Percentiles rank a stretch among this genome's conserved stretches.
phyloP scores from a whole-genome alignment of 495 filamentous ascomycete genomes.

The Schizothecium vesticola region DNA sequence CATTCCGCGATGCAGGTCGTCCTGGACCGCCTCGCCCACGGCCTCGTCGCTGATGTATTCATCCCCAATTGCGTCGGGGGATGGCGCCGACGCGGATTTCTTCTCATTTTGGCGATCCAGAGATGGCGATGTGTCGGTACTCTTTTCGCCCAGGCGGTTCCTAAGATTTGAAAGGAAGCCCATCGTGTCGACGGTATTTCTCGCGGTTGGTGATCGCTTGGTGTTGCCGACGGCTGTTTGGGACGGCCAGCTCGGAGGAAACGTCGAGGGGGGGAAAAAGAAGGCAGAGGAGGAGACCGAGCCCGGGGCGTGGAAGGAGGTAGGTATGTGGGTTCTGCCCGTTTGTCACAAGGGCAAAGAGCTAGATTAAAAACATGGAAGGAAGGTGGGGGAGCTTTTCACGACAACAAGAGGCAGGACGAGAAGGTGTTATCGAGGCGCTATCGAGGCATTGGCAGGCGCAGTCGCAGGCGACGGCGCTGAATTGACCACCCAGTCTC shows the following conservation, averaged over 20 bases:
- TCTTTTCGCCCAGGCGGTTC: background rate
- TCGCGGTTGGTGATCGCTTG: background rate
- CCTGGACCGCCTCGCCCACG: constrained; percentile 17
- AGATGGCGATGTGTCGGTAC: constrained; percentile 15
- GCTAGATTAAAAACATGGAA: background rate
- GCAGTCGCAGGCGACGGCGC: background rate
- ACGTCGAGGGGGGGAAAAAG: background rate
- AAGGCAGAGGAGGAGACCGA: background rate
- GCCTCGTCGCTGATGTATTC: constrained; percentile 17
- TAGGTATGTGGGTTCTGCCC: background rate
- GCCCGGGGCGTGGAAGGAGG: too few species aligned
- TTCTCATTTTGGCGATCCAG: constrained; percentile 22
- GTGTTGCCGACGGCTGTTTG: background rate
- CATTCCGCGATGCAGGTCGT: constrained; percentile 35
- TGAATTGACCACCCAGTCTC: too few species aligned
- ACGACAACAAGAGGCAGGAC: background rate
- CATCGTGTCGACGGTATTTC: background rate
- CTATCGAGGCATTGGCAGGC: background rate
- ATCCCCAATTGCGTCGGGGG: constrained; percentile 7
- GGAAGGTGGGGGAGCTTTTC: background rate
- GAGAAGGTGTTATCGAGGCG: background rate
- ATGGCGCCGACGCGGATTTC: constrained; percentile 9
- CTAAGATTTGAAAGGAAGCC: background rate
- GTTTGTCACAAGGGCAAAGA: background rate
- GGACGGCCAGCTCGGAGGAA: background rate